Conservation (phyloP, 768 basidiomycete genomes). For the Flagelloscypha sp. region DNA sequence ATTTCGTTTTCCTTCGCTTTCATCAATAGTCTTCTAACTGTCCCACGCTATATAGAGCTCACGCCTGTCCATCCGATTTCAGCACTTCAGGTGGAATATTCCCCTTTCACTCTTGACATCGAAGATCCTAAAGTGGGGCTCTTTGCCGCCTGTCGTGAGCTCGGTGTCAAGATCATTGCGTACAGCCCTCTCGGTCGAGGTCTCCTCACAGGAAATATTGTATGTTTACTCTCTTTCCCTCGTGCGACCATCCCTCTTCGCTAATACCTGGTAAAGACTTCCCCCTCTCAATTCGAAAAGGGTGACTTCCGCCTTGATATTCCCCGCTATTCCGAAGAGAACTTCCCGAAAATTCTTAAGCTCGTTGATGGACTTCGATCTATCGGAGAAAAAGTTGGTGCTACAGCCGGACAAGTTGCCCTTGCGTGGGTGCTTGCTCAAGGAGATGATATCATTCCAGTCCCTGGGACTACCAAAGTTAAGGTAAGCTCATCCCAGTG, state of each 20-base stretch:
- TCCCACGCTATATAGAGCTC: too few species aligned
- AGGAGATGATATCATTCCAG: slow-evolving; percentile 37
- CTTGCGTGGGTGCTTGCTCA: slow-evolving; percentile 46
- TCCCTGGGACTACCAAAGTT: slow-evolving; percentile 36
- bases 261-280: too few species aligned
- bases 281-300: too few species aligned
- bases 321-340: slow-evolving; percentile 30
- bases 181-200: slow-evolving; percentile 33
- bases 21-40: too few species aligned
- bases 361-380: slow-evolving; percentile 30
- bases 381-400: slow-evolving; percentile 30
- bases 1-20: too few species aligned
- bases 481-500: slow-evolving; percentile 17
- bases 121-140: slow-evolving; percentile 23
- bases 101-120: slow-evolving; percentile 24
- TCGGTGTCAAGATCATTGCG: slow-evolving; percentile 28
- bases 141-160: slow-evolving; percentile 22
- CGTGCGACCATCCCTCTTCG: too few species aligned
- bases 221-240: slow-evolving; percentile 8
- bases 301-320: too few species aligned
- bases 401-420: slow-evolving; percentile 36
- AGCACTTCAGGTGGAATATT: slow-evolving; percentile 27
- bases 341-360: slow-evolving; percentile 40
- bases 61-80: slow-evolving; percentile 25
- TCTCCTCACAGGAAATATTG: slow-evolving; percentile 28